Evolutionary conservation across 2,329 filamentous ascomycete species (phyloP), one percentile per base, ranked within the genome.

Genomic region (Thermothelomyces thermophilus): DNA sequence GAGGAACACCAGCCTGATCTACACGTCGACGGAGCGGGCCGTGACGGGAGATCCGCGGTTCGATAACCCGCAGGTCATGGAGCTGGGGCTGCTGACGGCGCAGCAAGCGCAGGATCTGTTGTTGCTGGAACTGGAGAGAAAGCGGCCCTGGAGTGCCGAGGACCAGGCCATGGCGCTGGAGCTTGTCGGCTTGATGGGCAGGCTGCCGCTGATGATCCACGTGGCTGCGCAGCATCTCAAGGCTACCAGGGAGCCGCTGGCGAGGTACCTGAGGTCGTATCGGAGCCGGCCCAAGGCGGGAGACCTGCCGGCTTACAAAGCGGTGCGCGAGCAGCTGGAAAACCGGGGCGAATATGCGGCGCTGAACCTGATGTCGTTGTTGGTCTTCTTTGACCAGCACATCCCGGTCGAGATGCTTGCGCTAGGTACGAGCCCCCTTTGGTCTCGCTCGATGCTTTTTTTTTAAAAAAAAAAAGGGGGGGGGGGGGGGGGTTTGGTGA

Each of bases 121-220:
- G 6, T 74, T 84, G 39, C 73, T 78, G 11, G 82, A 85, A 57
- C 71, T 86, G 52, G 78, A 76, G 10, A 82, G 80, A 58, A 76
- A 69, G 52, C 67, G 73, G 49, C 77, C 82, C 0, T 73, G 67
- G 61, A 76, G 70, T 0, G 65, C 70, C 10, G 74, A 79, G 28
- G 81, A 86, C 55, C 63, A 71, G 8, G 69, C 66, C 31, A 76
- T 79, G 49, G 81, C 82, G 0, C 72, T 70, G n/a, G 76, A 84
- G 51, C 61, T 87, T 14, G 82, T 86, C 1, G 72, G 76, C 37
- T 65, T 82, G 40, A 81, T 86, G 67, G 80, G 80, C 19, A 75
- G 79, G 48, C 68, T 87, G 13, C 83, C 84, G 1, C 68, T 86
- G 6, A 84, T 84, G 55, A 83, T 87, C 17, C 82, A 86, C 57